phyloP scores from a whole-genome alignment of 257 asterid genomes.

The Fraxinus quadrangulata region DNA sequence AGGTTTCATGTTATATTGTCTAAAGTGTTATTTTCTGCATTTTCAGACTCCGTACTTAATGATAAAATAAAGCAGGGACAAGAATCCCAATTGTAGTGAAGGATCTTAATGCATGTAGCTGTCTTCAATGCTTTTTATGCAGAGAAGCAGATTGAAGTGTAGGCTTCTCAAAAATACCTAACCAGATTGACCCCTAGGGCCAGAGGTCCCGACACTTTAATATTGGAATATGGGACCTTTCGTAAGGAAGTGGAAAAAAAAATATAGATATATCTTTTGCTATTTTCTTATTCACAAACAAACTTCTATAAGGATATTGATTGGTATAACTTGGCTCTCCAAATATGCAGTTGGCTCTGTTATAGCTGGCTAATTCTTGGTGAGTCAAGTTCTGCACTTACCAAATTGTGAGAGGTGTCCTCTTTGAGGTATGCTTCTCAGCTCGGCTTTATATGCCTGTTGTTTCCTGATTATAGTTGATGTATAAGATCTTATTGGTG shows the following conservation, averaged over 20 bases:
- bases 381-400: constrained; percentile 68
- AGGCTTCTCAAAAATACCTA: constrained; percentile 63
- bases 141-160: constrained; percentile 82
- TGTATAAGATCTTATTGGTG: constrained; percentile 8
- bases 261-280: background rate
- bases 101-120: constrained; percentile 67
- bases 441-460: constrained; percentile 43
- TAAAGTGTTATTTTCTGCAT: background rate
- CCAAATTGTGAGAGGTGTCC: constrained; percentile 79
- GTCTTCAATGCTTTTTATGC: constrained; percentile 92
- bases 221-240: constrained; percentile 54
- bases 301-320: constrained; percentile 19
- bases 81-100: constrained; percentile 22
- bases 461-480: constrained; percentile 34
- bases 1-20: background rate
- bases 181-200: constrained; percentile 64
- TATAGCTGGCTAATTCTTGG: constrained; percentile 63
- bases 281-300: constrained; percentile 31
- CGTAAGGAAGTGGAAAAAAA: constrained; percentile 47
- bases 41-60: background rate
- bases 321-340: constrained; percentile 57
- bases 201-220: constrained; percentile 55
- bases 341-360: constrained; percentile 78
- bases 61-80: constrained; percentile 2
- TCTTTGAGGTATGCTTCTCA: constrained; percentile 92